phyloP scores from a whole-genome alignment of 257 asterid genomes.

The Rehmannia glutinosa region DNA sequence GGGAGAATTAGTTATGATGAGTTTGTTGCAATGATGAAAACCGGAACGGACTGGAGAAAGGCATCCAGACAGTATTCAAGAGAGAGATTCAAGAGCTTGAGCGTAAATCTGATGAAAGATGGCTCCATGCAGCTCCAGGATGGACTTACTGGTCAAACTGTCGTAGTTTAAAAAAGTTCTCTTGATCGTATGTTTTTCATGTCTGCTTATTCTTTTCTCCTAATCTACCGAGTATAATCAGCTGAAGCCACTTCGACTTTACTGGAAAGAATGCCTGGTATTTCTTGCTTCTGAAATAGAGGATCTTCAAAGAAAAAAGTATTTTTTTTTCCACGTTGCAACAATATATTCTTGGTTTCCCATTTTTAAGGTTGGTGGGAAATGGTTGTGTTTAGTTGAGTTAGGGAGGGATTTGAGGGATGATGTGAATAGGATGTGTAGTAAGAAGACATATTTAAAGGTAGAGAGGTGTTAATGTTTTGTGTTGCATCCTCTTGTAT shows the following conservation, averaged over 20 bases:
- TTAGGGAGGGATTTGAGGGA: not conserved
- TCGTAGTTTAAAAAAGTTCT: constrained; percentile 37
- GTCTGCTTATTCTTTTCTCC: constrained; percentile 9
- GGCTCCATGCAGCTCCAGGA: constrained; percentile 86
- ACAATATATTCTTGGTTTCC: too few species aligned
- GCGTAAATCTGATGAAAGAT: constrained; percentile 83
- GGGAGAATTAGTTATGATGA: constrained; percentile 75
- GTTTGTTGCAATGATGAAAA: constrained; percentile 91
- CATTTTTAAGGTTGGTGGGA: not conserved
- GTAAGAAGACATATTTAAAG: not conserved
- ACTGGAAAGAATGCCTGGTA: too few species aligned
- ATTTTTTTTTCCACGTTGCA: too few species aligned
- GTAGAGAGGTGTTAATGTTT: not conserved
- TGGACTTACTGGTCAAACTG: constrained; percentile 68
- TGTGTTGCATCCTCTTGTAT: constrained; percentile 22
- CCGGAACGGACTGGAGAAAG: constrained; percentile 94
- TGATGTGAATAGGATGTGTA: constrained; percentile 3
- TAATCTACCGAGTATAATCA: not conserved
- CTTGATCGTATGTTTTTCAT: not conserved
- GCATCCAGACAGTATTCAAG: constrained; percentile 90
- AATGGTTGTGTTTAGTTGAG: not conserved
- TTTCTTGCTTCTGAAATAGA: constrained; percentile 7
- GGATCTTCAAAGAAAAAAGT: constrained; percentile 17
- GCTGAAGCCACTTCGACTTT: too few species aligned
- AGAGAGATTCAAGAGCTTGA: constrained; percentile 87